Evolutionary conservation across 2,329 filamentous ascomycete genomes (phyloP).

Genomic region (Phialophora chinensis): DNA sequence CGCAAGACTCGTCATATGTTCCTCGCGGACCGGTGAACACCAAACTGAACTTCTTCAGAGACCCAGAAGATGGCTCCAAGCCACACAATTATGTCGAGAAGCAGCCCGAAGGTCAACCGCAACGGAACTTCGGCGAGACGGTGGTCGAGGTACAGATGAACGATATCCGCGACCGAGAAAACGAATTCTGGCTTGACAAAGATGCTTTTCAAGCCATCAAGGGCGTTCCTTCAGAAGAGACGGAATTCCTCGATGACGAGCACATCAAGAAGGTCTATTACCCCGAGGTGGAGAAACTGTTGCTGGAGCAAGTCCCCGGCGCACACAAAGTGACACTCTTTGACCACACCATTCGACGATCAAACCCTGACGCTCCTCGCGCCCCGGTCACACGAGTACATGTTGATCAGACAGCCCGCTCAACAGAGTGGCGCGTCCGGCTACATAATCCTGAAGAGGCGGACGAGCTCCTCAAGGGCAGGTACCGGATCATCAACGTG

Average conservation of each 20-base stretch:
- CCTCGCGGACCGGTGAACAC: constrained; percentile 68
- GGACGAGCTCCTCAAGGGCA: constrained; percentile 66
- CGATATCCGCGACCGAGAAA: constrained; percentile 76
- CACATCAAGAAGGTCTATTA: constrained; percentile 78
- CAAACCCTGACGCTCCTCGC: constrained; percentile 63
- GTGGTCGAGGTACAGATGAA: constrained; percentile 63
- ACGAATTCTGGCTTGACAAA: constrained; percentile 69
- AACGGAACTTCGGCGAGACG: constrained; percentile 67
- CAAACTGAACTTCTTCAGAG: constrained; percentile 68
- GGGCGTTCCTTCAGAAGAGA: constrained; percentile 62
- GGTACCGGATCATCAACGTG: constrained; percentile 85
- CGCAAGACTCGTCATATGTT: constrained; percentile 46
- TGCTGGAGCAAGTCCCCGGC: constrained; percentile 71
- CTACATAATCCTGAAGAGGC: constrained; percentile 72
- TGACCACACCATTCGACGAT: constrained; percentile 85
- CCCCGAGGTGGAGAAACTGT: constrained; percentile 76
- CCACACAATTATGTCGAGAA: constrained; percentile 73
- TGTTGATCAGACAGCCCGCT: constrained; percentile 78
- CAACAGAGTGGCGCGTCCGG: constrained; percentile 70
- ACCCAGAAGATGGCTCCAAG: constrained; percentile 63
- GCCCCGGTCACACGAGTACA: constrained; percentile 75
- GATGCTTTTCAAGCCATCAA: constrained; percentile 75
- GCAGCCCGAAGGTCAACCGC: constrained; percentile 65
- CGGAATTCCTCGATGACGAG: constrained; percentile 69
- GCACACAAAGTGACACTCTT: constrained; percentile 74